Evolutionary conservation across 129 eudicot genomes (phyloP).

Genomic region (Pittosporum tobira): DNA sequence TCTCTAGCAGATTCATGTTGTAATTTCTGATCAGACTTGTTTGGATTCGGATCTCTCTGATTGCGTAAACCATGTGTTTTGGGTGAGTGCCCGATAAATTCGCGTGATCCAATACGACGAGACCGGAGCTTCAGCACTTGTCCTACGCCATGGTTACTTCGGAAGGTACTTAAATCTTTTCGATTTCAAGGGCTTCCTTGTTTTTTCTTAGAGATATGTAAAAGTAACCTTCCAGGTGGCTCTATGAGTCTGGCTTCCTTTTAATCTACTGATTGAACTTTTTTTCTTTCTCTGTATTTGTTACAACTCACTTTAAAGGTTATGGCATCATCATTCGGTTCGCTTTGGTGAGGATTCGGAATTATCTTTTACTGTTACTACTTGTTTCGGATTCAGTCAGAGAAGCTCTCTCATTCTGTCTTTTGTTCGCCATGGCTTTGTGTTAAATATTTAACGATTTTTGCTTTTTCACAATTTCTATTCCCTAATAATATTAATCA

Average conservation of each 20-base stretch:
- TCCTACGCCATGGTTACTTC: constrained; percentile 15
- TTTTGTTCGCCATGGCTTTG: constrained; percentile 6
- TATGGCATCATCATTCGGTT: constrained; percentile 45
- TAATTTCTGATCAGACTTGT: not conserved
- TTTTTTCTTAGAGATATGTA: not conserved
- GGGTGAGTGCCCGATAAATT: constrained; percentile 1
- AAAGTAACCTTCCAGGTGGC: not conserved
- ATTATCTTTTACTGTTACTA: constrained; percentile 14
- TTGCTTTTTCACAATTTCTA: constrained; percentile 7
- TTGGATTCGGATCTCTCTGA: constrained; percentile 10
- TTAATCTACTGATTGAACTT: constrained; percentile 18
- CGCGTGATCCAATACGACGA: constrained; percentile 14
- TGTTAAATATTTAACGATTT: not conserved
- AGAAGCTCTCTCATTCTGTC: not conserved
- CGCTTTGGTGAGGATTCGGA: constrained; percentile 68
- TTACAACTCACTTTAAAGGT: constrained; percentile 23
- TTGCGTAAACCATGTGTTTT: not conserved
- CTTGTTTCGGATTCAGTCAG: constrained; percentile 23
- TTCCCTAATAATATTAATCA: no score
- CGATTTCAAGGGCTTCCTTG: not conserved
- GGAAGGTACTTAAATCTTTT: constrained; percentile 18
- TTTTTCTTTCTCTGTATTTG: not conserved
- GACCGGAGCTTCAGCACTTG: constrained; percentile 12
- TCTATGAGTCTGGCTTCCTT: not conserved
- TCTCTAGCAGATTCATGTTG: not conserved